These are phyloP conservation scores for Pulveroboletus sp. DNA, from an alignment of 768 basidiomycete genomes.

Conservation along the genomic window DNA sequence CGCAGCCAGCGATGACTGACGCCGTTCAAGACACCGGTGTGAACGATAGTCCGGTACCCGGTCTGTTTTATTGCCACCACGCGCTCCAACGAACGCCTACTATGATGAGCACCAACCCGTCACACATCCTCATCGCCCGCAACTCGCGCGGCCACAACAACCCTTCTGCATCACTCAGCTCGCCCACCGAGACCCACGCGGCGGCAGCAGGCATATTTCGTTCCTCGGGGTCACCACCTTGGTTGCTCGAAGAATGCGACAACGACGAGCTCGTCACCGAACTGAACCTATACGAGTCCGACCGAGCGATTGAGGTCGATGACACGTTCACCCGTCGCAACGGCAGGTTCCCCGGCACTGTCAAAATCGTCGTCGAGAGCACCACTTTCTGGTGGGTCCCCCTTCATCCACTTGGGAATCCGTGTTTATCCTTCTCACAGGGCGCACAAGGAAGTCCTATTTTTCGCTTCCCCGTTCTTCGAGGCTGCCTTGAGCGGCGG, in stretches of 20 bases:
- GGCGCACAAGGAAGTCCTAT: conserved; percentile 89
- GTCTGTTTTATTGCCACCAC: background rate
- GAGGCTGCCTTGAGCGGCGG: conserved; percentile 87
- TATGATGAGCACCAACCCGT: conserved; percentile 53
- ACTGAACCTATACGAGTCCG: conserved; percentile 61
- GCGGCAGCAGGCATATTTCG: conserved; percentile 84
- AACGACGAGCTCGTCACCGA: conserved; percentile 68
- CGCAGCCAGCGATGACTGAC: background rate
- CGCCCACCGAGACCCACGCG: conserved; percentile 85
- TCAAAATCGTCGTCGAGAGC: conserved; percentile 86
- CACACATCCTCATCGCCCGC: conserved; percentile 86
- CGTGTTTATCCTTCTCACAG: conserved; percentile 36
- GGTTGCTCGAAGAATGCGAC: conserved; percentile 77
- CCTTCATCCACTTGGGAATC: background rate
- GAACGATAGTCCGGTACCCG: conserved; percentile 1
- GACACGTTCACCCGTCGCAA: conserved; percentile 66
- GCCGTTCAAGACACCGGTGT: background rate
- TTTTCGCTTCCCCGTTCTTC: conserved; percentile 95
- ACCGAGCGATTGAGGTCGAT: conserved; percentile 76
- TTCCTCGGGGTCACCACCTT: conserved; percentile 75
- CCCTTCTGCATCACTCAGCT: conserved; percentile 77
- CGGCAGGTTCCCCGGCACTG: conserved; percentile 73
- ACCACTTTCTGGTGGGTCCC: conserved; percentile 84
- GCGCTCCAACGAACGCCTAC: background rate
- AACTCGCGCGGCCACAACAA: conserved; percentile 76